Evolutionary conservation across 208 protist genomes (phyloP), one percentile per base, ranked within the genome.

Genomic region (Porcisia hertigi): DNA sequence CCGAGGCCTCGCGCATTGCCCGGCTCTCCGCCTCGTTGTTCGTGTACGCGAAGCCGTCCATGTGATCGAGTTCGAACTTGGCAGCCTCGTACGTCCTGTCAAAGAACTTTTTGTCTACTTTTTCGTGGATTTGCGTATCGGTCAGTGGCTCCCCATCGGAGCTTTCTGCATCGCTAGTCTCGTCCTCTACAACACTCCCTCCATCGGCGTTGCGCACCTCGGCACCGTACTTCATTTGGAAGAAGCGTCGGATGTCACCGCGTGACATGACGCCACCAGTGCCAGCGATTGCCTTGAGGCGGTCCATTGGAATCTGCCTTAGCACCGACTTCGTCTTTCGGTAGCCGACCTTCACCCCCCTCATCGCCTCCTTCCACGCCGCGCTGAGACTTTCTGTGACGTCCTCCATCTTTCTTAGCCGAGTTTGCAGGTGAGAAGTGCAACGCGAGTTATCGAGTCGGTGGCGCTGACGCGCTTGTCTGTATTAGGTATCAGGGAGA

Each of bases 51-150:
- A 85, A 86, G 64, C 72, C 72, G 55, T 86, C 76, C 83, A 97
- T 84, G 71, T 89, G 86, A 43, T 77, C 80, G 49, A 97, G 77
- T 73, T 95, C 93, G 45, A 87, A 87, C 60, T 83, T 84, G 76
- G 85, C 87, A 1, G 93, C 80, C 55, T 97, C 82, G 83, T 95
- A 97, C 47, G 75, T 77, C 65, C 84, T 86, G 75, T 97, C 91
- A 63, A 97, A 97, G 80, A 86, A 97, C 84, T 97, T 97, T 52
- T 87, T 88, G 71, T 95, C 90, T 30, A 97, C 91, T 39, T 76
- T 83, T 78, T 93, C 86, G 41, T 94, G 89, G 54, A 97, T 80
- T 83, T 97, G 90, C 81, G 87, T 88, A 73, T 97, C 93, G 3
- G 90, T 94, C 55, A 95, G 65, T 53, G 89, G 66, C 85, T 92